Evolutionary conservation across 768 basidiomycete genomes (phyloP).

Genomic region (Cyathus striatus): DNA sequence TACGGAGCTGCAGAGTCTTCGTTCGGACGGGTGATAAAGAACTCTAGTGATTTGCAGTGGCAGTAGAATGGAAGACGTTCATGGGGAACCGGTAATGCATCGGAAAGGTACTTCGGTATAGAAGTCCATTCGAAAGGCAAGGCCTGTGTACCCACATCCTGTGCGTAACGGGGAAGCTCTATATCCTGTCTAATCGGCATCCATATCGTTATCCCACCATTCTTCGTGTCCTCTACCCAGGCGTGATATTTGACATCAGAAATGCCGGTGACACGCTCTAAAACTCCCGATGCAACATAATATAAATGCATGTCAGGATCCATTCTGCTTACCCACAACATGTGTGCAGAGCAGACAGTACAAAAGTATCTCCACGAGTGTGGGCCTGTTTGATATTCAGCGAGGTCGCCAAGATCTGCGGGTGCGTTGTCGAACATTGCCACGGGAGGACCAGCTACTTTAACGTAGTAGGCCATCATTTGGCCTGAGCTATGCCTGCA

Average conservation of each 20-base stretch:
- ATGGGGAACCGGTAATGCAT: background rate
- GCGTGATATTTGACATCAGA: constrained; percentile 16
- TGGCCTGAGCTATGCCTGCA: constrained; percentile 23
- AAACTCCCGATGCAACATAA: constrained; percentile 9
- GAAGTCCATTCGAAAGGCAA: constrained; percentile 18
- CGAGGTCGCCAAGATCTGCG: constrained; percentile 14
- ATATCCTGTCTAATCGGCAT: constrained; percentile 10
- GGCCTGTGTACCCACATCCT: constrained; percentile 9
- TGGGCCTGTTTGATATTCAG: constrained; percentile 14
- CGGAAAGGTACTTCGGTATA: background rate
- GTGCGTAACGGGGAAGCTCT: constrained; percentile 12
- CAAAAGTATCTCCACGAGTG: constrained; percentile 21
- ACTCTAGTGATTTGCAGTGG: background rate
- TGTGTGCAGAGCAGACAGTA: constrained; percentile 19
- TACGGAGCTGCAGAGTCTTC: constrained; percentile 5
- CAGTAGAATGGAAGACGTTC: background rate
- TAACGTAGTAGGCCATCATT: constrained; percentile 10
- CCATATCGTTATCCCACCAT: constrained; percentile 26
- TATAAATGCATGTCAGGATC: background rate
- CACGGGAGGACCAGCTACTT: constrained; percentile 5
- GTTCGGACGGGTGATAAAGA: constrained; percentile 11
- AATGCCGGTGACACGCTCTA: constrained; percentile 20
- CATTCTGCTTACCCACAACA: constrained; percentile 11
- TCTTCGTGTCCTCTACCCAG: constrained; percentile 21
- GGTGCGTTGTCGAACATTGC: constrained; percentile 6